Evolutionary conservation across 2,329 filamentous ascomycete species (phyloP), one percentile per base, ranked within the genome.

Genomic region (Fusarium incarnatum): DNA sequence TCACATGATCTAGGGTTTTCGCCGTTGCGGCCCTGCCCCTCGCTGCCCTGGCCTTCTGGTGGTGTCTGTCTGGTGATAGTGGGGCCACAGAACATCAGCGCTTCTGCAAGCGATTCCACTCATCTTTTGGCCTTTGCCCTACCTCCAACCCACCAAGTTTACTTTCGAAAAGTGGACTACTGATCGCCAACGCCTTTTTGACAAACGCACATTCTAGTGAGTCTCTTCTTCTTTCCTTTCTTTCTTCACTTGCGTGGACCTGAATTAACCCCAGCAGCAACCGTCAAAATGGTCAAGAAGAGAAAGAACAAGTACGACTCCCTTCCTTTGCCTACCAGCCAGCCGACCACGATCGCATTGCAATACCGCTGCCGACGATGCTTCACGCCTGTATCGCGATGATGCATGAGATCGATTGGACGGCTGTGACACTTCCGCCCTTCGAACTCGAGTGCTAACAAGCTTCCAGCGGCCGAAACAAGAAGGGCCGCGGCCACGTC

Each of bases 401-500:
- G 41, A 57, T 64, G 41, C 12, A 41, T 47, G 57, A 60, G 48
- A 53, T 71, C 48, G 57, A 64, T 60, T 70, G 60, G 59, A 40
- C 50, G 52, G 53, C 47, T 45, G 8, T 46, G n/a, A 49, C 47
- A 34, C 2, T 25, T 44, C 11, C 18, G 6, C 44, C n/a, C 15
- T 15, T 30, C 41, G 23, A 56, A 48, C 41, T 32, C 27, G 18
- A 25, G 6, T 65, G 59, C 74, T 76, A 73, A 76, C 55, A 49
- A 42, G 23, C 20, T 57, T 53, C 56, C 83, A 97, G 93, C 89
- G 95, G 95, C 85, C 94, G 95, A 85, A 98, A 98, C 93, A 98
- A 98, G 94, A 97, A 97, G 87, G 95, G 96, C 85, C 94, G 96
- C 85, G 96, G 96, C 88, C 95, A 98, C 90, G 94, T 97, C 87